These are phyloP conservation scores for Stephania yunnanensis DNA, from an alignment of 164 flowering plant species.

Conservation along the genomic window DNA sequence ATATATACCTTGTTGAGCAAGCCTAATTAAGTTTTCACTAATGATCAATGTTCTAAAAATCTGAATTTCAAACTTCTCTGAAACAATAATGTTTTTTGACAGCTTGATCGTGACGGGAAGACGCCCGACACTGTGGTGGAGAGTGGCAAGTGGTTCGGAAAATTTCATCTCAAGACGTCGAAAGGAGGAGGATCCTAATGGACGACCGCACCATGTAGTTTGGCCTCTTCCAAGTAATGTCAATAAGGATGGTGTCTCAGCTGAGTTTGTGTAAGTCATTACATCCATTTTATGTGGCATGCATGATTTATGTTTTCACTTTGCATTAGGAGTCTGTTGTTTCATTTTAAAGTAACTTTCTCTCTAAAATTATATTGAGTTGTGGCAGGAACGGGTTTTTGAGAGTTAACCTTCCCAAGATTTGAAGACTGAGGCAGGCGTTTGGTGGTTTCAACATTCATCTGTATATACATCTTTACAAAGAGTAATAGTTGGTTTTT, in stretches of 20 bases:
- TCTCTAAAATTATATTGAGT: neutral
- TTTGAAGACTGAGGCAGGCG: slow-evolving; percentile 21
- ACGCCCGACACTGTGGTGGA: slow-evolving; percentile 38
- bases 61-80: no score
- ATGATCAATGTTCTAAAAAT: no score
- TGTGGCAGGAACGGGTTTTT: slow-evolving; percentile 56
- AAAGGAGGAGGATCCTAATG: slow-evolving; percentile 51
- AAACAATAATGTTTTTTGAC: slow-evolving; percentile 12
- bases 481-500: neutral
- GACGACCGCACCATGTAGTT: slow-evolving; percentile 57
- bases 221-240: slow-evolving; percentile 70
- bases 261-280: slow-evolving; percentile 72
- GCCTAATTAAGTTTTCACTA: no score
- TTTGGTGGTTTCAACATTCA: neutral
- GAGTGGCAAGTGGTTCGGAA: slow-evolving; percentile 20
- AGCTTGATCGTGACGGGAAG: slow-evolving; percentile 60
- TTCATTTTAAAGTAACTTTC: neutral
- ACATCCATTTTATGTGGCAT: neutral
- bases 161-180: slow-evolving; percentile 32
- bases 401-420: slow-evolving; percentile 41
- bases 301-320: neutral
- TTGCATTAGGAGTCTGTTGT: neutral
- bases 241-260: slow-evolving; percentile 57
- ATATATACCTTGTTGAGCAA: neutral
- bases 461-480: neutral